Evolutionary conservation across 768 basidiomycete genomes (phyloP), one percentile per base, ranked within the genome.

Genomic region (Leucocoprinus birnbaumii): DNA sequence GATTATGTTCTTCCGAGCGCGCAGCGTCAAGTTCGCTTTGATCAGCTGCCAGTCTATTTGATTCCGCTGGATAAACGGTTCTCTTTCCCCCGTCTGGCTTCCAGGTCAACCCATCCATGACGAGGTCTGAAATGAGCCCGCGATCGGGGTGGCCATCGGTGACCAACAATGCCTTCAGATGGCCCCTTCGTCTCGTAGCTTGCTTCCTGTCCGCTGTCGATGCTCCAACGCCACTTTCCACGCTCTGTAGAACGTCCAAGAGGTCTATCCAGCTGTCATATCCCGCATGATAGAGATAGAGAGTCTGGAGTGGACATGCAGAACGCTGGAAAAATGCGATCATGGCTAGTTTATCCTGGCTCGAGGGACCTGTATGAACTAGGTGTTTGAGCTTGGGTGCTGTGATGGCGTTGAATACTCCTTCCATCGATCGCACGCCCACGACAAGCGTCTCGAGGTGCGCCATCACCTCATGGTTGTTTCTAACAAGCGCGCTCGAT

Each of bases 301-400:
- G 34, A 25, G 55, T 59, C 31, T 57, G 46, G 13, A 59, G 55
- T 4, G 38, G 47, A 53, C 55, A 57, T 3, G 50, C 43, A 8
- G 59, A 59, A 22, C 59, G 59, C 34, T 27, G 51, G 38, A 58
- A 37, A 34, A 58, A 49, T 10, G 16, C 37, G 27, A 53, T 25
- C 40, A 58, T 27, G 14, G 52, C 51, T 9, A 47, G 14, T 35
- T 58, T 50, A 24, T 52, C 57, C 13, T 34, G 11, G 7, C 35
- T 27, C 26, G 57, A 43, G 26, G 46, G 48, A 5, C 38, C n/a
- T 24, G 48, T 26, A 7, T 48, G 53, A 7, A 58, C 57, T 16
- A 58, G 31, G 24, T 58, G 51, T 1, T 38, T 51, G 19, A 58
- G 51, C 7, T 25, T 37, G 6, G 57, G 57, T 22, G 46, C 13